These are phyloP conservation scores for Phytopythium litorale DNA, from an alignment of 352 stramenopile species.

Conservation along the genomic window DNA sequence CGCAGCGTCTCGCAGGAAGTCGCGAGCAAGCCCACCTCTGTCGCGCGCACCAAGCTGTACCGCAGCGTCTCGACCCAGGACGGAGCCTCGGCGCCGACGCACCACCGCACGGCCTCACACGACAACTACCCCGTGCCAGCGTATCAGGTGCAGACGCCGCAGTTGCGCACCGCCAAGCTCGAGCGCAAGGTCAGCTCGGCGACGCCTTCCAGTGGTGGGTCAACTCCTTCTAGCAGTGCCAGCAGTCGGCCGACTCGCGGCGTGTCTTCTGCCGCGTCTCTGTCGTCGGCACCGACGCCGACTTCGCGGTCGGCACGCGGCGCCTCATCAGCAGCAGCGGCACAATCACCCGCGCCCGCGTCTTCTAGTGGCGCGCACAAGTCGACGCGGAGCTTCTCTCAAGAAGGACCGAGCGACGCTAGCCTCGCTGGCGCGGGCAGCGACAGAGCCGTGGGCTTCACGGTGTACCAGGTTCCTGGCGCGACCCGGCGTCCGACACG, in stretches of 20 bases:
- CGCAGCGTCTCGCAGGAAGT: slow-evolving; percentile 10
- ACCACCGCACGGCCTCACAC: slow-evolving; percentile 1
- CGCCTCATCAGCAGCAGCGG: not conserved
- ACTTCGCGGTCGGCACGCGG: not conserved
- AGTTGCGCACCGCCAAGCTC: slow-evolving; percentile 3
- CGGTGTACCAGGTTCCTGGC: slow-evolving; percentile 5
- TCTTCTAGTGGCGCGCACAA: not conserved
- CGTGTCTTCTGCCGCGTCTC: slow-evolving; percentile 1
- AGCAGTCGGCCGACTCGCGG: not conserved
- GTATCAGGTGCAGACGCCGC: slow-evolving; percentile 7
- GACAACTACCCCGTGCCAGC: slow-evolving; percentile 9
- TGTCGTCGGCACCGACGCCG: not conserved
- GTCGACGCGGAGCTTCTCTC: slow-evolving; percentile 1
- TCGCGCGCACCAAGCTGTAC: slow-evolving; percentile 2
- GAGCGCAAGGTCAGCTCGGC: slow-evolving; percentile 3
- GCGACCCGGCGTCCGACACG: not conserved
- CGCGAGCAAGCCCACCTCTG: not conserved
- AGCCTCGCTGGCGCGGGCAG: not conserved
- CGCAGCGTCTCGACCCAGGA: slow-evolving; percentile 6
- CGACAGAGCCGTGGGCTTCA: slow-evolving; percentile 2
- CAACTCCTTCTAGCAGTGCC: not conserved
- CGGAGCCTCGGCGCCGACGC: not conserved
- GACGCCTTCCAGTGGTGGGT: not conserved
- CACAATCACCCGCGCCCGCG: not conserved
- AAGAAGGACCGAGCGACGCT: not conserved